Base-by-base conservation (phyloP, 345 rosid genomes). In the Brassica nigra region DNA sequence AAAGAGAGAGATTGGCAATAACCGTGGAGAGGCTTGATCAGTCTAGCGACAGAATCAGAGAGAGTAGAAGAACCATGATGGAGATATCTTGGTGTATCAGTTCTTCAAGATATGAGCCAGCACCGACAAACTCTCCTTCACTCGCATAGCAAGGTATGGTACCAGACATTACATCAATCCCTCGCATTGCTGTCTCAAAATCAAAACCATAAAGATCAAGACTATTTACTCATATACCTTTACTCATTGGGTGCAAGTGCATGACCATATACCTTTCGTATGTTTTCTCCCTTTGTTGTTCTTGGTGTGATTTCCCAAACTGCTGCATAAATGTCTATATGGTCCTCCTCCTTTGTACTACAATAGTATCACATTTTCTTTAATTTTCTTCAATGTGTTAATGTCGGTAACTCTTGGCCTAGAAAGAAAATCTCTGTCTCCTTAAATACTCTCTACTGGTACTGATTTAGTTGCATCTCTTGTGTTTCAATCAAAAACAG, bases 41-140 rank as follows among this genome's bases (percentile, higher is more conserved):
- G 30, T 86, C 97, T n/a, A 84, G 89, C 42, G 91, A 89, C 10
- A 86, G 91, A 83, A 90, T 91, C 42, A 91, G 83, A 80, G 92
- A 93, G 69, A 86, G 98, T 80, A 87, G 94, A 85, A 91, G 91
- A 86, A 84, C 90, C 66, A 62, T 88, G 78, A 85, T 93, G 64
- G 98, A 93, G 86, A 91, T 92, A 91, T 78, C 88, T 91, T 8
- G 97, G 98, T 70, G 90, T 89, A 68, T 86, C 94, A n/a, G 90
- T 91, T 72, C 90, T 91, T 76, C 92, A 89, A 87, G 98, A 93
- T 84, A 75, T 90, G 78, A 89, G 89, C 79, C 97, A 91, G 73
- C 98, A 93, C 74, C 83, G 93, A 27, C 91, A 93, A 74, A 86
- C 98, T 71, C 95, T 93, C 54, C 82, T 93, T 27, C 91, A 91